phyloP scores from a whole-genome alignment of 1,139 yeast genomes.

The Groenewaldozyma auringiensis region DNA sequence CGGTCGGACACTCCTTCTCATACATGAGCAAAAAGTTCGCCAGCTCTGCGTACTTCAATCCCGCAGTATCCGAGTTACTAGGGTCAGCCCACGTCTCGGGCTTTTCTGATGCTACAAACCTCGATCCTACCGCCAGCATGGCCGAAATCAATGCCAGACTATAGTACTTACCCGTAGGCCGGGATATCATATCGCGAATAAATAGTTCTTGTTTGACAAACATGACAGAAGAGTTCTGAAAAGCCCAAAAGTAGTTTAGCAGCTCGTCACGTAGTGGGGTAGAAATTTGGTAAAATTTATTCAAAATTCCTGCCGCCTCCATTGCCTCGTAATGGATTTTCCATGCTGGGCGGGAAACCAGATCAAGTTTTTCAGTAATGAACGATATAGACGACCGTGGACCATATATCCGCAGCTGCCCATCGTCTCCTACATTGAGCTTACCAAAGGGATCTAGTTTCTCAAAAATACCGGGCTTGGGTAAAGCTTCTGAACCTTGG shows the following conservation, averaged over 20 bases:
- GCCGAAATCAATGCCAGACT: conserved; percentile 12
- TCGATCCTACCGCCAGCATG: conserved; percentile 14
- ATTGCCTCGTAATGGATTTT: conserved; percentile 4
- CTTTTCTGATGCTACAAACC: conserved; percentile 7
- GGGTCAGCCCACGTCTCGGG: conserved; percentile 6
- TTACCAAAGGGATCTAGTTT: conserved; percentile 9
- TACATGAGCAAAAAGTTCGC: conserved; percentile 10
- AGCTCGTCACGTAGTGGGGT: conserved; percentile 9
- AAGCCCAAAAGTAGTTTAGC: conserved; percentile 12
- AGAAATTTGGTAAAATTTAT: conserved; percentile 8
- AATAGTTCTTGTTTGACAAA: conserved; percentile 10
- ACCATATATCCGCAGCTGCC: conserved; percentile 10
- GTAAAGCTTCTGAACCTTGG: neutral
- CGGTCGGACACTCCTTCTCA: conserved; percentile 10
- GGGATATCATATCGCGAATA: conserved; percentile 6
- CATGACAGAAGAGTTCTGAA: conserved; percentile 11
- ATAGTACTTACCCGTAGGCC: conserved; percentile 8
- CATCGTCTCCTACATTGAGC: conserved; percentile 12
- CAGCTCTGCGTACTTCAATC: conserved; percentile 10
- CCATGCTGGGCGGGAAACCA: conserved; percentile 6
- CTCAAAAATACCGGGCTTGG: too few relatives aligned
- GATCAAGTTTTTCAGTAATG: conserved; percentile 6
- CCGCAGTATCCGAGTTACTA: conserved; percentile 7
- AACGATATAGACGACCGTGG: conserved; percentile 13
- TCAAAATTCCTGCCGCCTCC: conserved; percentile 6